Percentiles rank a stretch among this genome's conserved stretches.
phyloP scores from a whole-genome alignment of 495 filamentous ascomycete species.

The Elasticomyces elasticus region DNA sequence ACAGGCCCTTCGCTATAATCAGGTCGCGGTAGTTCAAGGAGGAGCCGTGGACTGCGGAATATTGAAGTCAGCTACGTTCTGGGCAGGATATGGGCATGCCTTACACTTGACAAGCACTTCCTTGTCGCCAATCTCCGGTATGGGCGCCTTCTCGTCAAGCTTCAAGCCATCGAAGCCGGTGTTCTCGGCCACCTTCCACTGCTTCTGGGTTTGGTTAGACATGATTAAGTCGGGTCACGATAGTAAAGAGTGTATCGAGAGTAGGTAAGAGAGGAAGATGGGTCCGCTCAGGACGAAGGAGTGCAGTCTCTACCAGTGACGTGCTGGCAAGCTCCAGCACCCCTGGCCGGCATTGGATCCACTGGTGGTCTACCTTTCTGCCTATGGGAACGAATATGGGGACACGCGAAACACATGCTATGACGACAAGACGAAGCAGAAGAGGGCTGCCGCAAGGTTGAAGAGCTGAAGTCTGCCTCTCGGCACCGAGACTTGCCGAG shows the following conservation, averaged over 20 bases:
- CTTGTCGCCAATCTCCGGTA: constrained; percentile 55
- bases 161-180: constrained; percentile 53
- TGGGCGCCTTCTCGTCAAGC: constrained; percentile 40
- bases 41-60: constrained; percentile 45
- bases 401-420: too few relatives aligned
- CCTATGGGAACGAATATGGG: too few relatives aligned
- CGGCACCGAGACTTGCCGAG: too few relatives aligned
- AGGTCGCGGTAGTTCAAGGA: constrained; percentile 81
- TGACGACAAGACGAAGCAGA: too few relatives aligned
- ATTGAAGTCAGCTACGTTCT: background rate
- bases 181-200: constrained; percentile 51
- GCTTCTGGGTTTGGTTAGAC: constrained; percentile 41
- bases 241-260: too few relatives aligned
- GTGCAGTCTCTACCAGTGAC: background rate
- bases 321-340: background rate
- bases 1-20: constrained; percentile 62
- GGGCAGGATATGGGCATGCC: background rate
- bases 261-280: too few relatives aligned
- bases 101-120: constrained; percentile 60
- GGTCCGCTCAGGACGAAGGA: too few relatives aligned
- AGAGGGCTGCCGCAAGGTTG: too few relatives aligned
- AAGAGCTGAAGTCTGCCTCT: too few relatives aligned
- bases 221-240: too few relatives aligned
- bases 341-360: background rate
- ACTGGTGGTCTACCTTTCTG: too few relatives aligned